Evolutionary conservation across 148 eudicot genomes (phyloP).

Genomic region (Rhododendron williamsianum): DNA sequence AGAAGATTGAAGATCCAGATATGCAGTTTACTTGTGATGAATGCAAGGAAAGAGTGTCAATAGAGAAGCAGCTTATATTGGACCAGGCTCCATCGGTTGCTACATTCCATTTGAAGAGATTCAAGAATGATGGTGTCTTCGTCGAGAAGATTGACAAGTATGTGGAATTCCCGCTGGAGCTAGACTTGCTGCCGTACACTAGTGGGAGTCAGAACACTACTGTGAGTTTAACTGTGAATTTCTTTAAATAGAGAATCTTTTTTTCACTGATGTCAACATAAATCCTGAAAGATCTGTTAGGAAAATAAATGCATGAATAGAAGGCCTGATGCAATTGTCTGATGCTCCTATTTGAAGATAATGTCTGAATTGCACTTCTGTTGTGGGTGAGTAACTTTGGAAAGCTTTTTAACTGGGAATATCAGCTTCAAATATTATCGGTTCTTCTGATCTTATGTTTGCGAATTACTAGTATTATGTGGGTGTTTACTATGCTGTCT

Average conservation of each 20-base stretch:
- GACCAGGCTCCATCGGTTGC: conserved; percentile 72
- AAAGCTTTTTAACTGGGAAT: not conserved
- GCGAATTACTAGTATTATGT: not conserved
- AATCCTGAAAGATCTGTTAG: not conserved
- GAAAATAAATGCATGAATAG: not conserved
- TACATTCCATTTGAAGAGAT: conserved; percentile 84
- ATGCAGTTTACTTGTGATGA: conserved; percentile 61
- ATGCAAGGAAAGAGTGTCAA: conserved; percentile 72
- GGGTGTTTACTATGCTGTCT: not conserved
- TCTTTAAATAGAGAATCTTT: not conserved
- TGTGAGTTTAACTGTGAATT: conserved; percentile 30
- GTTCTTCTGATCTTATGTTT: not conserved
- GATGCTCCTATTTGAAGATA: not conserved
- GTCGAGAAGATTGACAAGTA: conserved; percentile 72
- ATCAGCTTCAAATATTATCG: not conserved
- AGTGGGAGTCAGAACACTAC: conserved; percentile 19
- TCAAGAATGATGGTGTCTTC: conserved; percentile 64
- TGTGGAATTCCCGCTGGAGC: conserved; percentile 65
- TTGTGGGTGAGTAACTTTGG: not conserved
- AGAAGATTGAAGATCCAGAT: conserved; percentile 70
- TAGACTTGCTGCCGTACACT: conserved; percentile 65
- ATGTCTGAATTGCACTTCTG: not conserved
- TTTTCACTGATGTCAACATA: not conserved
- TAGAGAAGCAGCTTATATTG: conserved; percentile 77
- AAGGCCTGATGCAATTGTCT: not conserved